These are phyloP conservation scores for Cylindrodendrum hubeiense DNA, from an alignment of 2,329 filamentous ascomycete genomes.

Conservation along the genomic window DNA sequence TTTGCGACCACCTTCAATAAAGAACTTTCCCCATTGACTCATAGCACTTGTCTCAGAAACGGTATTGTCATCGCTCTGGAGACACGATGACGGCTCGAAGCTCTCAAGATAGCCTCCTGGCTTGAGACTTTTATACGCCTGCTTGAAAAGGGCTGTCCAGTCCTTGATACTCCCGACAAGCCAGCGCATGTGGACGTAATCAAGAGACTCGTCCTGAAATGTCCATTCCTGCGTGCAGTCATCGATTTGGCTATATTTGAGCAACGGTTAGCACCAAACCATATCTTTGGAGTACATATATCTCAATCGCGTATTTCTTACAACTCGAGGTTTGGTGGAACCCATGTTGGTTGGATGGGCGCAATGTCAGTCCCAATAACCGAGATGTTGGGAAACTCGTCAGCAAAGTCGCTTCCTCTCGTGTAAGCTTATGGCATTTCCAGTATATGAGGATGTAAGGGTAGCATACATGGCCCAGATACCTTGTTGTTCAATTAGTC, in stretches of 20 bases:
- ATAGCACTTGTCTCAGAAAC: constrained; percentile 14
- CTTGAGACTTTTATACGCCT: constrained; percentile 18
- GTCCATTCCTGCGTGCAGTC: constrained; percentile 29
- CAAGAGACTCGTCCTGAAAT: constrained; percentile 6
- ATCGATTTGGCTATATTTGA: constrained; percentile 21
- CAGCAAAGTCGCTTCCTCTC: not conserved
- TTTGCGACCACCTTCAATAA: constrained; percentile 24
- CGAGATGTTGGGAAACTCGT: not conserved
- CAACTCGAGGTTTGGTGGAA: constrained; percentile 12
- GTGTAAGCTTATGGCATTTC: not conserved
- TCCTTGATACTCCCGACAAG: constrained; percentile 25
- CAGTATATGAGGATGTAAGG: not conserved
- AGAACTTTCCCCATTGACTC: constrained; percentile 28
- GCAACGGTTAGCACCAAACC: not conserved
- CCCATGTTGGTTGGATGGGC: not conserved
- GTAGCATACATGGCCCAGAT: not conserved
- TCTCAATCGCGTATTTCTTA: not conserved
- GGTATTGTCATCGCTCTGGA: constrained; percentile 23
- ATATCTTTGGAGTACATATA: not conserved
- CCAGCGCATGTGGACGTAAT: constrained; percentile 30
- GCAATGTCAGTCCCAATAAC: not conserved
- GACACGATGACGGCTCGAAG: constrained; percentile 16
- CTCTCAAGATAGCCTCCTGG: constrained; percentile 28
- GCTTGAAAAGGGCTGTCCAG: constrained; percentile 16
- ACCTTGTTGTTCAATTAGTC: not conserved